Base-by-base conservation (phyloP, 345 rosid species). In the Salix koriyanagi region DNA sequence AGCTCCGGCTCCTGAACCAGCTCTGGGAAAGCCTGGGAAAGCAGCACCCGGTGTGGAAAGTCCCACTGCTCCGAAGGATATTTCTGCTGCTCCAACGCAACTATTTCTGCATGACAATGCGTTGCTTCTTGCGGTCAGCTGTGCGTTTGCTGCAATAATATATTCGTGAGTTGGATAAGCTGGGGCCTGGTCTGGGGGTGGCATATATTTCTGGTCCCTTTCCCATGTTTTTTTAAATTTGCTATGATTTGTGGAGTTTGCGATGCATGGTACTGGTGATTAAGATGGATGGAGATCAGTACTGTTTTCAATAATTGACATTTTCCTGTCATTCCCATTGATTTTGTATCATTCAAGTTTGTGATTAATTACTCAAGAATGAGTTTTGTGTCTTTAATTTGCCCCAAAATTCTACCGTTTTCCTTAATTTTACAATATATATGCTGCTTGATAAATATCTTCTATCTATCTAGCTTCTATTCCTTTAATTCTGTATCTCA, bases 1-100 rank as follows among this genome's bases (percentile, higher is more conserved):
- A 2, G 30, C 80, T 21, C 80, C 77, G 16, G 82, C 77, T 0
- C 83, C 78, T 52, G 80, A 81, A 0, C 75, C 85, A 1, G 71
- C 60, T 0, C 67, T 9, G 64, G 64, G 64, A 34, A 68, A 69
- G 42, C 16, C 68, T 26, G 73, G 65, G 71, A 68, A 79, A 41
- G 62, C 76, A 26, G 67, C 58, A 18, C 30, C 68, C 70, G 79
- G 26, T 28, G 74, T 8, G 19, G 74, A 41, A 30, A 54, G 42
- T 52, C 80, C 80, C 0, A 13, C 28, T 26, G 42, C 9, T 54
- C 23, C 80, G 19, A 71, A 72, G 42, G 80, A 72, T 64, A 15
- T 48, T 37, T 77, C 80, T 39, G 72, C 67, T 23, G 71, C 71
- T 6, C 71, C 28, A 28, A 52, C 67, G 3, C 64, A 11, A 4